These are phyloP conservation scores for Plicaturopsis crispa DNA, from an alignment of 768 basidiomycete species.

Conservation along the genomic window DNA sequence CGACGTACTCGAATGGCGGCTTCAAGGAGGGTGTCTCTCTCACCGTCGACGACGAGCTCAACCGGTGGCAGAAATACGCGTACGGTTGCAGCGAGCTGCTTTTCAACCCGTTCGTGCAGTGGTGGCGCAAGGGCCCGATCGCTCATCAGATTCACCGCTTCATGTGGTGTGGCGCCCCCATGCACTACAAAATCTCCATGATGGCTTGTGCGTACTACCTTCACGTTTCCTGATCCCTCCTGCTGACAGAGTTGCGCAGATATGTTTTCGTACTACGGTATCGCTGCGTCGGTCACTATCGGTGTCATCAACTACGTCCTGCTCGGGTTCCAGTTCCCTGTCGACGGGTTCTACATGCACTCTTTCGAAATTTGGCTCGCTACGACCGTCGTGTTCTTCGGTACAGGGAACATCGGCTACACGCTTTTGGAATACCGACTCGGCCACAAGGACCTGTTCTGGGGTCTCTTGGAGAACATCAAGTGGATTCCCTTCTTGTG, in stretches of 20 bases:
- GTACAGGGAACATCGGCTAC: slow-evolving; percentile 60
- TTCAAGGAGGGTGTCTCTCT: slow-evolving; percentile 92
- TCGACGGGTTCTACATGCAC: slow-evolving; percentile 69
- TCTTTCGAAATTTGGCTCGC: slow-evolving; percentile 75
- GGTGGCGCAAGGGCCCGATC: slow-evolving; percentile 72
- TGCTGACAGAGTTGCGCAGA: too few relatives aligned
- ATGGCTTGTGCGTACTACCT: too few relatives aligned
- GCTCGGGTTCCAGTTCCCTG: slow-evolving; percentile 50
- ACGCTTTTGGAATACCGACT: slow-evolving; percentile 65
- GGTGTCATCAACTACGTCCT: slow-evolving; percentile 69
- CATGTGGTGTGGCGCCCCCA: slow-evolving; percentile 68
- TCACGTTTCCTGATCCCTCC: too few relatives aligned
- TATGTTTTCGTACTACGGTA: slow-evolving; percentile 59
- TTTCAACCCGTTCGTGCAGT: slow-evolving; percentile 84
- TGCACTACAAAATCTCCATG: slow-evolving; percentile 82
- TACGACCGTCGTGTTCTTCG: slow-evolving; percentile 63
- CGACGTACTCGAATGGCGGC: slow-evolving; percentile 75
- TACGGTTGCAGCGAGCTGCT: slow-evolving; percentile 69
- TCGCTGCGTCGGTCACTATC: slow-evolving; percentile 51
- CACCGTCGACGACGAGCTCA: slow-evolving; percentile 85
- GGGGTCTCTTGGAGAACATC: slow-evolving; percentile 48
- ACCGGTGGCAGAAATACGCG: slow-evolving; percentile 74
- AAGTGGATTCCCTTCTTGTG: slow-evolving; percentile 73
- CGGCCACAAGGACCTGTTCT: slow-evolving; percentile 43
- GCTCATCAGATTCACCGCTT: slow-evolving; percentile 73